Evolutionary conservation across 768 basidiomycete genomes (phyloP).

Genomic region (Amanita muscaria): DNA sequence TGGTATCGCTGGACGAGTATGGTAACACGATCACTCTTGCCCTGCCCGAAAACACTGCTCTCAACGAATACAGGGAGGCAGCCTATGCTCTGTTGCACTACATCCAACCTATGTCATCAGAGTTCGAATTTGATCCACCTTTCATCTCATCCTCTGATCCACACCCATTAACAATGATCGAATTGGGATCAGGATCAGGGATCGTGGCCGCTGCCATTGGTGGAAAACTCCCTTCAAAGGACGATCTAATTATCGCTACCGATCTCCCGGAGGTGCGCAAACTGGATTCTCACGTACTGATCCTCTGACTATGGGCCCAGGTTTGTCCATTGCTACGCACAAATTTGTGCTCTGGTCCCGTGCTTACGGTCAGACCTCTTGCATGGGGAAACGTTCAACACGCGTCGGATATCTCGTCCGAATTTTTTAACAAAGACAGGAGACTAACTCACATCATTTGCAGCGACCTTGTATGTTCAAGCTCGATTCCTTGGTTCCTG

Average conservation of each 20-base stretch:
- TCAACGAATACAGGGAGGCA: constrained; percentile 51
- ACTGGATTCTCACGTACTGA: no score
- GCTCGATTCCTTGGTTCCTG: neutral
- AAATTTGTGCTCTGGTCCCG: constrained; percentile 22
- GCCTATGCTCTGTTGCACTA: constrained; percentile 54
- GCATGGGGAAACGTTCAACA: constrained; percentile 59
- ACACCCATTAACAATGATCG: constrained; percentile 37
- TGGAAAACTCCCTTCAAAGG: constrained; percentile 23
- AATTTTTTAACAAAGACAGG: constrained; percentile 21
- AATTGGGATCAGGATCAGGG: constrained; percentile 77
- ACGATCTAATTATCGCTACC: constrained; percentile 50
- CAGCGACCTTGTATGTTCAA: constrained; percentile 66
- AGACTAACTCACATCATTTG: constrained; percentile 62
- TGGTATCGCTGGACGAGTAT: constrained; percentile 81
- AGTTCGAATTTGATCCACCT: constrained; percentile 46
- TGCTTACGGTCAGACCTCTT: constrained; percentile 46
- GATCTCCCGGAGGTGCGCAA: constrained; percentile 67
- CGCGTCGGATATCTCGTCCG: constrained; percentile 28
- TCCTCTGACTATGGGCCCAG: constrained; percentile 16
- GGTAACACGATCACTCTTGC: constrained; percentile 37
- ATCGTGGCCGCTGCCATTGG: constrained; percentile 42
- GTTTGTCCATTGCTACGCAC: constrained; percentile 38
- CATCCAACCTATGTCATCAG: constrained; percentile 27
- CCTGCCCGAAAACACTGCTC: neutral
- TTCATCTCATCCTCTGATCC: constrained; percentile 23